Evolutionary conservation across 2,329 filamentous ascomycete species (phyloP), one percentile per base, ranked within the genome.

Genomic region (Elsinoe perseae): DNA sequence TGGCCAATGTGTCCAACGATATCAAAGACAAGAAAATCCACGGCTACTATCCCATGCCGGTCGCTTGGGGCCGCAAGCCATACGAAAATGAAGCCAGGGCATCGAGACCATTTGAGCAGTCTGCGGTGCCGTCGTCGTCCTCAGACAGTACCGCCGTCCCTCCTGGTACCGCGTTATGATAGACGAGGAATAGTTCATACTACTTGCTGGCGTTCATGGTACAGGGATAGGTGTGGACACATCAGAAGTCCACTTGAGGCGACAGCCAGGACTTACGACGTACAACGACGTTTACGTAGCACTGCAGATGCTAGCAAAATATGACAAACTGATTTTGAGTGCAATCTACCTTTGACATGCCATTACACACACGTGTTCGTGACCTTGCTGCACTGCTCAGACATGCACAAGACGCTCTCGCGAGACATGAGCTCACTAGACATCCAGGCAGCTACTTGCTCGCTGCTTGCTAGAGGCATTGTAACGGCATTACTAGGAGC

Each of bases 11-110:
- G 7, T 61, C 64, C 27, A 59, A 60, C 16, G 69, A 70, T 55
- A 61, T 71, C 54, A 65, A 63, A 55, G 63, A 70, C 56, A 64
- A 59, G 54, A 62, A 62, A 53, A 69, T 71, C 4, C 69, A 70
- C 61, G 68, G 68, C 6, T 70, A 71, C 54, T 70, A 69, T 32
- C 68, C 67, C 1, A 70, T 70, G 69, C 68, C 68, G 30, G 69
- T 71, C 40, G 60, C 63, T 2, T 69, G 61, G 60, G 68, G 66
- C 2, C 60, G 68, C 50, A 70, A 67, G 54, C 68, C 68, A 9
- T 60, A 59, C 18, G 43, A 56, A 12, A 59, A 61, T 27, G 63
- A 65, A 48, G n/a, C 16, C 16, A 52, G 8, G 16, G 27, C 32
- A 14, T 36, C 32, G 32, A 36, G 25, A 16, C 25, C 16, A 10